These are phyloP conservation scores for Fusarium sp. DNA, from an alignment of 2,329 filamentous ascomycete species.

Conservation along the genomic window DNA sequence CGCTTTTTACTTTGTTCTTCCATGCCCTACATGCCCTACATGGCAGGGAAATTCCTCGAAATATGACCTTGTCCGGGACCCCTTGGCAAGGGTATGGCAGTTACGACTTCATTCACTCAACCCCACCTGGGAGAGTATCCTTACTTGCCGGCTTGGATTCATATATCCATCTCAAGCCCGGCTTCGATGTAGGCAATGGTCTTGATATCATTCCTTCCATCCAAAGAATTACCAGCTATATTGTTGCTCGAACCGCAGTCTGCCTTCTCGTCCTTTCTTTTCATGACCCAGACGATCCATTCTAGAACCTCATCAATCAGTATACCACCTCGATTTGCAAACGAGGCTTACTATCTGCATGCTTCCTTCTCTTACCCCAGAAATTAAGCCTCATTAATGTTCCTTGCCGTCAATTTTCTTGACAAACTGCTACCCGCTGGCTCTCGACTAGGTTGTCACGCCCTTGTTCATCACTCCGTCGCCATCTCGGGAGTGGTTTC, in stretches of 20 bases:
- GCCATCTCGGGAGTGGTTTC: slow-evolving; percentile 42
- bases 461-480: slow-evolving; percentile 30
- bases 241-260: slow-evolving; percentile 12
- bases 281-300: slow-evolving; percentile 9
- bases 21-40: slow-evolving; percentile 48
- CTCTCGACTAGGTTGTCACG: slow-evolving; percentile 13
- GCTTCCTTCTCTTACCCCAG: slow-evolving; percentile 2
- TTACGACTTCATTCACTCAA: slow-evolving; percentile 42
- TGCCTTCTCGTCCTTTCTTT: slow-evolving; percentile 33
- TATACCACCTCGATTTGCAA: slow-evolving; percentile 7
- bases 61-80: slow-evolving; percentile 43
- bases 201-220: slow-evolving; percentile 32
- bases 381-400: slow-evolving; percentile 21
- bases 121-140: slow-evolving; percentile 41
- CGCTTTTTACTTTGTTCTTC: slow-evolving; percentile 58
- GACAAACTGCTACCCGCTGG: slow-evolving; percentile 25
- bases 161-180: slow-evolving; percentile 49
- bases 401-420: slow-evolving; percentile 31
- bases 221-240: slow-evolving; percentile 20
- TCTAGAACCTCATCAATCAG: slow-evolving; percentile 19
- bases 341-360: slow-evolving; percentile 6
- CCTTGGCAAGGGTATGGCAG: slow-evolving; percentile 46
- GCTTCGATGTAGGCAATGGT: slow-evolving; percentile 25
- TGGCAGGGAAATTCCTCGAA: slow-evolving; percentile 41
- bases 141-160: slow-evolving; percentile 37